Evolutionary conservation across 768 basidiomycete genomes (phyloP), one percentile per base, ranked within the genome.

Genomic region (Lactarius pseudohatsudake): DNA sequence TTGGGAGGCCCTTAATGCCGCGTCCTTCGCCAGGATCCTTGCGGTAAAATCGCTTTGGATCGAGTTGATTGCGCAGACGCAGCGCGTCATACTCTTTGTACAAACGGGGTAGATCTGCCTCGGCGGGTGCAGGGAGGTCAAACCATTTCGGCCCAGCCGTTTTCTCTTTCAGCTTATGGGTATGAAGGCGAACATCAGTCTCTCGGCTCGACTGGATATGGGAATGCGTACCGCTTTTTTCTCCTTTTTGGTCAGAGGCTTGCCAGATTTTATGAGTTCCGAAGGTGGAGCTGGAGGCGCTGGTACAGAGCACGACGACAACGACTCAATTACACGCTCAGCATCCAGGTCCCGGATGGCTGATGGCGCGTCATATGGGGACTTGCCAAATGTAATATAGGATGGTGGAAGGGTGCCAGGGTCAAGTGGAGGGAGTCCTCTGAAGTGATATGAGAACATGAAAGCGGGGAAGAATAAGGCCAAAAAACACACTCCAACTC

Each of bases 1-100:
- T 94, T 10, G 93, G 91, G 7, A 94, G 77, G 30, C 89, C 89
- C 75, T 91, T 92, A 75, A 90, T 86, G 18, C 92, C 92, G 72
- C 89, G 90, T 11, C 90, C 86, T 76, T 95, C 91, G 4, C 91
- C 90, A 65, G 90, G 88, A 56, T 94, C 91, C 75, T 92, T 94
- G 68, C 86, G 81, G 77, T 95, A 92, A 78, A 96, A 96, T 26
- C 92, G 84, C 75, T 96, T 97, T 20, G 94, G 94, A 72, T 97
- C 95, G 22, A 97, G 83, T 64, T 93, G 89, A 74, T 94, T 94
- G 59, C 89, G 85, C 57, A 97, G 79, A 36, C 93, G 88, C 64
- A 96, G 79, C 0, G 95, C 90, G 74, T 96, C 91, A 13, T 94
- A 89, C 78, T 97, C 94, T 60, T 90, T 89, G 72, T 94, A 78